A percentile compares a stretch with the other conserved stretches of the same genome.
Conservation (phyloP, 768 basidiomycete genomes). For the Tricholoma sp. region DNA sequence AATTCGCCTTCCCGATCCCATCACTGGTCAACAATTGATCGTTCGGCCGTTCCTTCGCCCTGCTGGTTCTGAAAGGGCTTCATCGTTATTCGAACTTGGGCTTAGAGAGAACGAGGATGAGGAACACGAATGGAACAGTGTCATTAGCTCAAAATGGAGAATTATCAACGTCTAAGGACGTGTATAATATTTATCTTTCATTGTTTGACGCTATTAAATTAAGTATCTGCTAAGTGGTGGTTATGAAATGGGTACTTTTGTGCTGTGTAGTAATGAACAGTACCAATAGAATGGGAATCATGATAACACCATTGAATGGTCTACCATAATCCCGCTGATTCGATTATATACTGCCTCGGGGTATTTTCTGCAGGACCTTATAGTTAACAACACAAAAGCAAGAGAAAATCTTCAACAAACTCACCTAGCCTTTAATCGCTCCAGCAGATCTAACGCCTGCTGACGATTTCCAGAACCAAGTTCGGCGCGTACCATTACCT, state of each 20-base stretch:
- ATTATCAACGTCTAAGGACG: constrained; percentile 8
- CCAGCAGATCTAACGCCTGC: constrained; percentile 62
- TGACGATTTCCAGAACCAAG: constrained; percentile 71
- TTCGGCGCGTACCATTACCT: constrained; percentile 92
- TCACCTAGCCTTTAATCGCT: constrained; percentile 68
- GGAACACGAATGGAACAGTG: constrained; percentile 18
- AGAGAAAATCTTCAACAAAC: constrained; percentile 22
- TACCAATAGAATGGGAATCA: constrained; percentile 10
- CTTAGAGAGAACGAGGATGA: constrained; percentile 19
- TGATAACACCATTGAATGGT: constrained; percentile 49
- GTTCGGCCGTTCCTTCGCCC: constrained; percentile 17
- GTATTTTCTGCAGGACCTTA: constrained; percentile 46
- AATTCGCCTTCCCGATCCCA: constrained; percentile 10
- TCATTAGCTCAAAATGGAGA: constrained; percentile 16
- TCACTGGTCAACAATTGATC: constrained; percentile 5
- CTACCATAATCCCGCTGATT: constrained; percentile 76
- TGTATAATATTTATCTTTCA: neutral
- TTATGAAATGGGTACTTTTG: neutral
- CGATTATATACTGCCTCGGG: constrained; percentile 75
- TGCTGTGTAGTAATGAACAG: neutral
- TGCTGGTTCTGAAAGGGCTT: constrained; percentile 9
- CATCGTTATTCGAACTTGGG: constrained; percentile 17
- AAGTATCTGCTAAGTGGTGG: neutral
- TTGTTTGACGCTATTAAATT: neutral
- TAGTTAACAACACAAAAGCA: no score